Conservation (phyloP, 2,329 filamentous ascomycete genomes). For the Tolypocladium pustulatum region DNA sequence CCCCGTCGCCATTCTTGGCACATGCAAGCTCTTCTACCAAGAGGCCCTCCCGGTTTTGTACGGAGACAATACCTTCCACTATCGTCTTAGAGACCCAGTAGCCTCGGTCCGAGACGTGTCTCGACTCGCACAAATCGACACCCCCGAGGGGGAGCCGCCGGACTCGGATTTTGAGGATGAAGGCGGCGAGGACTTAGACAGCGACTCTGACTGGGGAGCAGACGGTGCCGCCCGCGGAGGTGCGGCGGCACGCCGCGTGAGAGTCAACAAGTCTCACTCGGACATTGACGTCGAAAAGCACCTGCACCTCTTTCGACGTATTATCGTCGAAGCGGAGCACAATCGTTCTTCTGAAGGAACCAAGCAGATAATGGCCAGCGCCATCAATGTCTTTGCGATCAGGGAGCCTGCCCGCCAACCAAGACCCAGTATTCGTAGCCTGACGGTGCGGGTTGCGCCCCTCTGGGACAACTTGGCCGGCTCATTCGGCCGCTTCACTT, state of each 20-base stretch:
- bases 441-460: conserved; percentile 31
- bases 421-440: conserved; percentile 22
- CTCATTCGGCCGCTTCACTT: conserved; percentile 15
- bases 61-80: conserved; percentile 35
- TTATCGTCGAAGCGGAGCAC: conserved; percentile 31
- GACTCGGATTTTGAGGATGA: conserved; percentile 5
- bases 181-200: background rate
- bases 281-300: conserved; percentile 24
- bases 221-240: background rate
- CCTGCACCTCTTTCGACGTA: conserved; percentile 26
- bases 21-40: conserved; percentile 19
- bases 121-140: conserved; percentile 7
- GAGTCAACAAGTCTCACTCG: background rate
- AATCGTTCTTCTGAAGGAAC: conserved; percentile 22
- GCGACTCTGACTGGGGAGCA: conserved; percentile 8
- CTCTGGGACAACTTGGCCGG: conserved; percentile 1
- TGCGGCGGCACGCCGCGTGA: background rate
- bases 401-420: conserved; percentile 3
- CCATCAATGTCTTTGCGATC: conserved; percentile 24
- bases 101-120: conserved; percentile 8
- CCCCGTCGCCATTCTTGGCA: conserved; percentile 24
- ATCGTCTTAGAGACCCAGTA: conserved; percentile 29
- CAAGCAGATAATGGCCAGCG: conserved; percentile 20
- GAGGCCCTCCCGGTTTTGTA: conserved; percentile 34
- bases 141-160: conserved; percentile 2